phyloP scores from a whole-genome alignment of 345 rosid genomes.

The Hypericum androsaemum region DNA sequence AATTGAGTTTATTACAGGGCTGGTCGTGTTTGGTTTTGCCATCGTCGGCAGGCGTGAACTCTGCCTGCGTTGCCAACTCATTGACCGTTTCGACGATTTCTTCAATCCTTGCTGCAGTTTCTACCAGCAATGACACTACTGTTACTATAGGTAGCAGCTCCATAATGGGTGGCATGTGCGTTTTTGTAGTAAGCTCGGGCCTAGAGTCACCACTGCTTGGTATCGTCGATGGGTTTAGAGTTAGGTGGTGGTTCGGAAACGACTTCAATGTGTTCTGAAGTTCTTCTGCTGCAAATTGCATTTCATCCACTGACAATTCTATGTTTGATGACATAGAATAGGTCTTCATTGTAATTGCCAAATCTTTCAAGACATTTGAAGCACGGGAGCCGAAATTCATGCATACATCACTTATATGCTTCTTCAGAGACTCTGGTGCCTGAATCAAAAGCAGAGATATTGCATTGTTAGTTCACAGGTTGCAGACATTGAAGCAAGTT shows the following conservation, averaged over 20 bases:
- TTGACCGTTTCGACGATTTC: conserved; percentile 20
- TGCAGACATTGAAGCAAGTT: no score
- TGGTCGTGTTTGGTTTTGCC: conserved; percentile 20
- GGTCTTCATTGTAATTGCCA: conserved; percentile 22
- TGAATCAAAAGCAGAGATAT: conserved; percentile 1
- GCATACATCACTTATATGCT: conserved; percentile 23
- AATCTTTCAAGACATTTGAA: conserved; percentile 25
- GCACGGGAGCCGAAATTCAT: conserved; percentile 27
- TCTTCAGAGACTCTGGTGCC: conserved; percentile 31
- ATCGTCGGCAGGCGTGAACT: conserved; percentile 13
- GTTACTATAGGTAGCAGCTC: conserved; percentile 28
- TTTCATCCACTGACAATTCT: conserved; percentile 25
- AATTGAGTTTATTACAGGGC: conserved; percentile 1
- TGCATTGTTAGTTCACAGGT: no score
- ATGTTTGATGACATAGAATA: conserved; percentile 24
- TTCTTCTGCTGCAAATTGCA: conserved; percentile 24
- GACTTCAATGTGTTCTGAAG: conserved; percentile 26
- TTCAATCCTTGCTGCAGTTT: conserved; percentile 28
- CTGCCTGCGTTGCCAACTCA: conserved; percentile 24
- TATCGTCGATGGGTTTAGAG: conserved; percentile 7
- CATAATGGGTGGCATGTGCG: conserved; percentile 14
- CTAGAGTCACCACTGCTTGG: neutral
- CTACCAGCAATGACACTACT: conserved; percentile 28
- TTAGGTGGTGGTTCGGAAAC: conserved; percentile 7
- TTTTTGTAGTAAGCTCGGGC: neutral